Percentiles rank a stretch among this genome's conserved stretches.
These are phyloP conservation scores for Yueomyces sp. DNA, from an alignment of 805 yeast genomes.

Conservation along the genomic window DNA sequence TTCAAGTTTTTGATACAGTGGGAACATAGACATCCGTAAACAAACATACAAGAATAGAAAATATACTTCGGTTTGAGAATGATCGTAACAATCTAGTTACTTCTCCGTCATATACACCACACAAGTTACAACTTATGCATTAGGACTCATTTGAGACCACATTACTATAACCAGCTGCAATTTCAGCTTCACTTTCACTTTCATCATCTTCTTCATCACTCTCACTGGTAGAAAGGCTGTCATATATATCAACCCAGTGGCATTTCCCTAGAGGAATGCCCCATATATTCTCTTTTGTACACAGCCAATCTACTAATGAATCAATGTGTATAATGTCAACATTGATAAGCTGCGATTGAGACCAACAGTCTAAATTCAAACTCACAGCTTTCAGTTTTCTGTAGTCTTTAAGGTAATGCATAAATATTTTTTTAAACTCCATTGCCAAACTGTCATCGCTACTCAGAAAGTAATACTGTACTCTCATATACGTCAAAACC, in stretches of 20 bases:
- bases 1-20: too few relatives aligned
- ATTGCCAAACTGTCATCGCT: constrained; percentile 30
- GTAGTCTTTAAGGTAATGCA: constrained; percentile 47
- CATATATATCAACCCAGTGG: constrained; percentile 20
- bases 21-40: too few relatives aligned
- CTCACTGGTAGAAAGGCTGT: constrained; percentile 2
- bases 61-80: too few relatives aligned
- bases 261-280: constrained; percentile 67
- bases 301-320: constrained; percentile 53
- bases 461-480: constrained; percentile 20
- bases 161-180: too few relatives aligned
- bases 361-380: constrained; percentile 25
- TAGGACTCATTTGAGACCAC: too few relatives aligned
- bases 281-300: constrained; percentile 44
- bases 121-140: too few relatives aligned
- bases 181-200: background rate
- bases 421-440: constrained; percentile 38
- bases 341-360: constrained; percentile 8
- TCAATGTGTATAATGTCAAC: constrained; percentile 43
- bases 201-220: background rate
- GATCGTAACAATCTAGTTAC: too few relatives aligned
- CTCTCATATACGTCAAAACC: constrained; percentile 49
- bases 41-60: too few relatives aligned
- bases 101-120: too few relatives aligned
- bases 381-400: constrained; percentile 47